A percentile compares a stretch with the other conserved stretches of the same genome.
These are phyloP conservation scores for Raphidocelis subcapitata DNA, from an alignment of 139 green algal genomes.

Conservation along the genomic window DNA sequence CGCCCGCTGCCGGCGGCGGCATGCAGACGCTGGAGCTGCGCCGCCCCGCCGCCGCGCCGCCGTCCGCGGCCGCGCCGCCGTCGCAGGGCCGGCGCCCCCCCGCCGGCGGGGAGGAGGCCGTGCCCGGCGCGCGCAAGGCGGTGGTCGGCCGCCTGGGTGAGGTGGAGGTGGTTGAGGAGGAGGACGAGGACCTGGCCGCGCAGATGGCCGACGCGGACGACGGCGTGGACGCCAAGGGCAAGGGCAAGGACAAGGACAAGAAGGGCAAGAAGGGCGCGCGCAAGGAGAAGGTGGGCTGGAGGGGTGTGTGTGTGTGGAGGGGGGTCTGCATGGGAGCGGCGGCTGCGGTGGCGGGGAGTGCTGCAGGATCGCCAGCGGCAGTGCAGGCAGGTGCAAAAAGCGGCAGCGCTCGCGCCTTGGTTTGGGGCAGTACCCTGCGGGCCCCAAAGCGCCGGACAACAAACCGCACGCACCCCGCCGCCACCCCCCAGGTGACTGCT, in stretches of 20 bases:
- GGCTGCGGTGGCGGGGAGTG: background rate
- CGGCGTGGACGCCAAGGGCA: conserved; percentile 4
- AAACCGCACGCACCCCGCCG: background rate
- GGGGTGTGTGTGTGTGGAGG: no score
- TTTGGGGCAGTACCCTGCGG: background rate
- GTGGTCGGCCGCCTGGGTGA: background rate
- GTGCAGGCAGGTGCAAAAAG: background rate
- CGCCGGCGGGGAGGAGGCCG: background rate
- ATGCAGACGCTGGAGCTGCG: no score
- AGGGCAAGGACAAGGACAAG: conserved; percentile 26
- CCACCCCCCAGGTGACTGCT: conserved; percentile 43
- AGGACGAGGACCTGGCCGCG: conserved; percentile 1
- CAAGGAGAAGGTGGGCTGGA: conserved; percentile 19
- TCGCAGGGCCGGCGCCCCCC: background rate
- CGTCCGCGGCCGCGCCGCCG: no score
- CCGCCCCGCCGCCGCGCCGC: background rate
- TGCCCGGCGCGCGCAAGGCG: no score
- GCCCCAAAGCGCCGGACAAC: background rate
- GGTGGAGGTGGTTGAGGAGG: conserved; percentile 30
- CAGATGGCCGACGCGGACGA: conserved; percentile 36
- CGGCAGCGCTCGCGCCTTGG: background rate
- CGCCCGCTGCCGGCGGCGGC: no score
- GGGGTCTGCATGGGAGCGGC: background rate
- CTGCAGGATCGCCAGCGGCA: background rate
- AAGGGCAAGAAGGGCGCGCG: conserved; percentile 27